Evolutionary conservation across 23 red algal species (phyloP).

Genomic region (Cyanidioschyzon merolae): DNA sequence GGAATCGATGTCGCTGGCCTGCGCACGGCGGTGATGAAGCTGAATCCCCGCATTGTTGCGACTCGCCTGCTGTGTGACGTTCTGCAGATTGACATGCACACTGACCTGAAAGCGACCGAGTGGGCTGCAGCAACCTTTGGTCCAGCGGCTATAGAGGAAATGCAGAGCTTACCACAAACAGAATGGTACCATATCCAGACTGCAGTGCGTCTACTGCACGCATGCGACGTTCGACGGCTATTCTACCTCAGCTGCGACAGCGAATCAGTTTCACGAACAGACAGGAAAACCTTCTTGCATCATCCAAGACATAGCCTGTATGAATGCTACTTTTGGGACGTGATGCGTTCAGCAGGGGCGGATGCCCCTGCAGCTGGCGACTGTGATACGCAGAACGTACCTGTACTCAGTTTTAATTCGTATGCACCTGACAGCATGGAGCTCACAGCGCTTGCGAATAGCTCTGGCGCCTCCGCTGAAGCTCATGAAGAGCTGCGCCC

Average conservation of each 20-base stretch:
- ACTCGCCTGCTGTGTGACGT: neutral
- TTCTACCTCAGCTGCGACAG: neutral
- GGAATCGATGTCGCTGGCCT: neutral
- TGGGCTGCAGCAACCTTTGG: neutral
- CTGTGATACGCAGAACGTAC: neutral
- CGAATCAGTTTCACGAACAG: neutral
- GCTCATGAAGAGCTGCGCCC: neutral
- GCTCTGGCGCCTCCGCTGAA: neutral
- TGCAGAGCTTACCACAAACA: neutral
- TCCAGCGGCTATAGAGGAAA: neutral
- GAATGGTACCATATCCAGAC: neutral
- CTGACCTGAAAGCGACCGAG: neutral
- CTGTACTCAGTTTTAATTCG: neutral
- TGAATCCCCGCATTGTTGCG: neutral
- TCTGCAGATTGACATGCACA: neutral
- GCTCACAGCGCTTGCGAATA: neutral
- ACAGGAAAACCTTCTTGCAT: neutral
- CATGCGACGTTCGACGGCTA: neutral
- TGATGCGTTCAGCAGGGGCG: neutral
- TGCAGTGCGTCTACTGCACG: neutral
- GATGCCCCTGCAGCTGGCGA: neutral
- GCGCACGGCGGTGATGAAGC: neutral
- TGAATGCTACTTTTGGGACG: neutral
- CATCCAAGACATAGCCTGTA: neutral
- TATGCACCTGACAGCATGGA: too few relatives aligned